phyloP scores from a whole-genome alignment of 2,329 filamentous ascomycete species.

The Xylariaceae sp. region DNA sequence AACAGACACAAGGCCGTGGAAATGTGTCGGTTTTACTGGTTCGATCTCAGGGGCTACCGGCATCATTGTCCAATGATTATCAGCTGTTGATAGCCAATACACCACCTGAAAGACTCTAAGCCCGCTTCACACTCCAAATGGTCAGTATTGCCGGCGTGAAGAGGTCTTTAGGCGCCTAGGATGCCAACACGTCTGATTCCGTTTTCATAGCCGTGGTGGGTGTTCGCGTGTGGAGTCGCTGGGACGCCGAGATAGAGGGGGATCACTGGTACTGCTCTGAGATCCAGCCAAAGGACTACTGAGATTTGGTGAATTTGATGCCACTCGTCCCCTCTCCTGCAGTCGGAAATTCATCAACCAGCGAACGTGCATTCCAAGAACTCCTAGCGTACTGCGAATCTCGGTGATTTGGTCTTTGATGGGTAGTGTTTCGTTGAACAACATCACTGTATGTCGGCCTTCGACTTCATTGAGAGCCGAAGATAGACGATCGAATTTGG shows the following conservation, averaged over 20 bases:
- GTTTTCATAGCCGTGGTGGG: conserved; percentile 29
- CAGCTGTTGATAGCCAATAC: background rate
- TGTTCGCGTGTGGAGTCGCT: conserved; percentile 33
- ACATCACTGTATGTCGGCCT: conserved; percentile 56
- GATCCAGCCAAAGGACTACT: conserved; percentile 23
- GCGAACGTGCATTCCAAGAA: conserved; percentile 56
- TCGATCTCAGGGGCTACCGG: background rate
- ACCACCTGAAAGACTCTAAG: background rate
- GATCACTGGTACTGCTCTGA: conserved; percentile 26
- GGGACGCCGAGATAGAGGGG: conserved; percentile 27
- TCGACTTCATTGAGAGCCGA: conserved; percentile 56
- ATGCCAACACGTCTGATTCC: too few relatives aligned
- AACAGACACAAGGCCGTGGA: background rate
- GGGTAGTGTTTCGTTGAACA: conserved; percentile 58
- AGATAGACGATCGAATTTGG: conserved; percentile 53
- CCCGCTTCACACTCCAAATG: background rate
- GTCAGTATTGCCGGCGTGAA: background rate
- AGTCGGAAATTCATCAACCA: conserved; percentile 53
- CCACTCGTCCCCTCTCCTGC: conserved; percentile 41
- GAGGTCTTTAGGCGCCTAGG: background rate
- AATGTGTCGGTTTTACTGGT: background rate
- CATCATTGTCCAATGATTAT: background rate
- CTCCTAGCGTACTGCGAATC: conserved; percentile 52
- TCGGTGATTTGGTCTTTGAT: conserved; percentile 61
- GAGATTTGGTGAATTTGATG: conserved; percentile 23